Conservation (phyloP, 345 rosid genomes). For the Bruguiera sexangula region DNA sequence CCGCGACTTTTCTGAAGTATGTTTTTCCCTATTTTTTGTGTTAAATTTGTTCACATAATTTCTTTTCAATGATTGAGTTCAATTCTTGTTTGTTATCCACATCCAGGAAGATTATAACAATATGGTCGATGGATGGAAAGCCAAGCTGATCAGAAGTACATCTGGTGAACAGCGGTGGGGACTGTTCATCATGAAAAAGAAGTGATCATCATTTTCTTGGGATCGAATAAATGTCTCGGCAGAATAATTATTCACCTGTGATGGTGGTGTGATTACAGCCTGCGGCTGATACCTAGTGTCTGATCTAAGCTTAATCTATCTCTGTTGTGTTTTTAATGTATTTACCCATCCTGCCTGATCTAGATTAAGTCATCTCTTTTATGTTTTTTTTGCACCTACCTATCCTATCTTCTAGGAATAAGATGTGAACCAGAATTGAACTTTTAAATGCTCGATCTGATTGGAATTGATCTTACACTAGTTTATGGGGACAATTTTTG, state of each 20-base stretch:
- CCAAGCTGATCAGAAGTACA: conserved; percentile 62
- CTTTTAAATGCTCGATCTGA: no score
- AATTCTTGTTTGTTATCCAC: background rate
- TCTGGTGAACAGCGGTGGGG: conserved; percentile 86
- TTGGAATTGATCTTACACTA: no score
- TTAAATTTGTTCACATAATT: background rate
- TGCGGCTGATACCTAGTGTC: background rate
- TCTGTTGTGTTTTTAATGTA: background rate
- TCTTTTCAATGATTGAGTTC: background rate
- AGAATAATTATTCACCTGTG: background rate
- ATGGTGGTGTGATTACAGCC: background rate
- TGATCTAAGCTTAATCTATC: background rate
- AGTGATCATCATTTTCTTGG: background rate
- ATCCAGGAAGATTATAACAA: conserved; percentile 77
- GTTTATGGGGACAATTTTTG: no score
- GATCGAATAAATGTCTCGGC: background rate
- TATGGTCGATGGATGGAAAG: conserved; percentile 71
- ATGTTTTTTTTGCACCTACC: no score
- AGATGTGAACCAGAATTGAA: no score
- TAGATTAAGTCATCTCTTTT: no score
- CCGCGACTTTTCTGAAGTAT: conserved; percentile 70
- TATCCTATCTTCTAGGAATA: no score
- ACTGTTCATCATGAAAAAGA: conserved; percentile 50
- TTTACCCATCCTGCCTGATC: no score
- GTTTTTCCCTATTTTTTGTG: conserved; percentile 5